A percentile compares a stretch with the other conserved stretches of the same genome.
These are phyloP conservation scores for Paecilomyces formosus DNA, from an alignment of 2,329 filamentous ascomycete species.

Conservation along the genomic window DNA sequence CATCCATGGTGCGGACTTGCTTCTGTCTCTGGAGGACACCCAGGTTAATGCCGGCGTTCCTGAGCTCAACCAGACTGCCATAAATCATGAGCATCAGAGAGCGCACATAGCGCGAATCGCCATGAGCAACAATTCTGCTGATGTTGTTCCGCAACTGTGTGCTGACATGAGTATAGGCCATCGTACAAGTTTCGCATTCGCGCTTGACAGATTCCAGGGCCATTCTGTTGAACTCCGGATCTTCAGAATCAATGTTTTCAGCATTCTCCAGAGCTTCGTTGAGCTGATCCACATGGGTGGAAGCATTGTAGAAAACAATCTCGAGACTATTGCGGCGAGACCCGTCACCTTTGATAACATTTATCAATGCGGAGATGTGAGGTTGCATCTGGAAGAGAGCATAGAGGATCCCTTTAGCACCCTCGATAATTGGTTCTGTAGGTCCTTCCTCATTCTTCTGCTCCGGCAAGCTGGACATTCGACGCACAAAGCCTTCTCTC, in stretches of 20 bases:
- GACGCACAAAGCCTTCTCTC: constrained; percentile 40
- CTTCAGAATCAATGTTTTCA: constrained; percentile 42
- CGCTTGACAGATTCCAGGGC: constrained; percentile 36
- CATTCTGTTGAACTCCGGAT: constrained; percentile 38
- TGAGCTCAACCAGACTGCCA: constrained; percentile 51
- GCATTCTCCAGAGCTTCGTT: constrained; percentile 47
- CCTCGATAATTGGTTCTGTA: constrained; percentile 46
- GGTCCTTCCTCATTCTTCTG: constrained; percentile 43
- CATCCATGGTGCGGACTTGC: constrained; percentile 15
- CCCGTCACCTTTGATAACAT: constrained; percentile 40
- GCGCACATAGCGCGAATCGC: constrained; percentile 51
- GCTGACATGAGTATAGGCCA: constrained; percentile 42
- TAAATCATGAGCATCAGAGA: constrained; percentile 54
- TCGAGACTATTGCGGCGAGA: constrained; percentile 45
- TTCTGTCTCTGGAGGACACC: constrained; percentile 33
- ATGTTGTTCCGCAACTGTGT: constrained; percentile 42
- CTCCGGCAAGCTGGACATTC: constrained; percentile 51
- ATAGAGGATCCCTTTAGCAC: constrained; percentile 49
- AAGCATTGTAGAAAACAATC: constrained; percentile 50
- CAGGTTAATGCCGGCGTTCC: constrained; percentile 50
- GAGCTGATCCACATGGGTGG: constrained; percentile 49
- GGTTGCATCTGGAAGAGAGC: constrained; percentile 46
- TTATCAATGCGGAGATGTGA: constrained; percentile 39
- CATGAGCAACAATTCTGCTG: constrained; percentile 46
- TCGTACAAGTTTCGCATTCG: constrained; percentile 44